Base-by-base conservation (phyloP, 140 eudicot species). In the Cichorium intybus region DNA sequence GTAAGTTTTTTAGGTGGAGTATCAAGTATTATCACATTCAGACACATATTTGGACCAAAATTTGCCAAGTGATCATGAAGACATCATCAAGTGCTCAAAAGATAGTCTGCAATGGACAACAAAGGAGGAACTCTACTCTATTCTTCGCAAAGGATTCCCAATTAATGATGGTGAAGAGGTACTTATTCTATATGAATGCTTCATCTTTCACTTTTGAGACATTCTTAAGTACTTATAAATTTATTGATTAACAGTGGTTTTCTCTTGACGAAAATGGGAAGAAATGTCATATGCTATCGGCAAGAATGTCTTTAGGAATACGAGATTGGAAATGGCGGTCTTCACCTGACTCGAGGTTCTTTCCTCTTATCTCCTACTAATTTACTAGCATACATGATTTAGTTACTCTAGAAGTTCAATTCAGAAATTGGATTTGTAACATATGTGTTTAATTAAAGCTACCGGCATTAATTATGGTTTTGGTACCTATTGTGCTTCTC, bases 191-290 rank as follows among this genome's bases (percentile, higher is more conserved):
- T 31, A 31, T 31, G 35, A 31, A 31, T 31, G 35, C 5, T 34
- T 20, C 29, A 33, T 33, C 8, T 11, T 22, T 15, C 7, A 7
- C 15, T 31, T 24, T 23, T 41, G 14, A 11, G 39, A 35, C 2
- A 16, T 22, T 21, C 23, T 29, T 7, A 18, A 16, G 22, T 26
- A 68, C 48, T 69, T 45, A 51, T 55, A 34, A 23, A 16, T 34
- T 18, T 35, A 8, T 51, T 60, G 24, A 47, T 60, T 50, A 29
- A 18, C 15, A 72, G 77, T 62, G 77, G 71, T 41, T 72, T 53
- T 62, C 9, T 72, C 18, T 72, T 39, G 77, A 56, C 3, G 41
- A 72, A 62, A 39, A 52, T 72, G 65, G 64, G 27, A 72, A 62
- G 57, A 62, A 62, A 61, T 62, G 77, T 41, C 49, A 34, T 17